A percentile compares a stretch with the other conserved stretches of the same genome.
These are phyloP conservation scores for Mycena vulgaris DNA, from an alignment of 768 basidiomycete genomes.

Conservation along the genomic window DNA sequence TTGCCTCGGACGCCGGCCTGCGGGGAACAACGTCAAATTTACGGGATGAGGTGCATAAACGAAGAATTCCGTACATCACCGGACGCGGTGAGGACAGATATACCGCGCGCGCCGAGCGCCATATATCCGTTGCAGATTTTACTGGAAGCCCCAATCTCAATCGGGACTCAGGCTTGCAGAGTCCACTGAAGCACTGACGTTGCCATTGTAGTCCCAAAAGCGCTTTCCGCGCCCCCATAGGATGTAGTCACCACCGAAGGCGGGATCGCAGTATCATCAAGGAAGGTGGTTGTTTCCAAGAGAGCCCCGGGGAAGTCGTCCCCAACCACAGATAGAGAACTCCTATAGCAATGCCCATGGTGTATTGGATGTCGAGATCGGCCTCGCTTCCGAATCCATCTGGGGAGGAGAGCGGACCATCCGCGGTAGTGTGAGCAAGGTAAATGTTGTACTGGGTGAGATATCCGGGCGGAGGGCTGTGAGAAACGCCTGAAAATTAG, in stretches of 20 bases:
- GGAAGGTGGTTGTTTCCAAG: too few relatives aligned
- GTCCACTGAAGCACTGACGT: too few relatives aligned
- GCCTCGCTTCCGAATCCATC: constrained; percentile 2
- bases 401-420: background rate
- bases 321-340: constrained; percentile 39
- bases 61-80: constrained; percentile 8
- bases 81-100: constrained; percentile 45
- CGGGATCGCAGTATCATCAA: too few relatives aligned
- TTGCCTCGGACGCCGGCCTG: too few relatives aligned
- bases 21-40: background rate
- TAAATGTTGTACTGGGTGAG: constrained; percentile 7
- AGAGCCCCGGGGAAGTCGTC: background rate
- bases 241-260: too few relatives aligned
- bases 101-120: constrained; percentile 10
- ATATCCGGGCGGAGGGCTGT: background rate
- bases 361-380: constrained; percentile 25
- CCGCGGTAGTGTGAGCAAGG: background rate
- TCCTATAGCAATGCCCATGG: constrained; percentile 9
- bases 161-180: too few relatives aligned
- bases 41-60: too few relatives aligned
- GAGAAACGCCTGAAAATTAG: background rate
- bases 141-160: constrained; percentile 30
- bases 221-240: too few relatives aligned
- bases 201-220: too few relatives aligned
- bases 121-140: constrained; percentile 22